Evolutionary conservation across 2,329 filamentous ascomycete species (phyloP).

Genomic region (Penicillium occitanis): DNA sequence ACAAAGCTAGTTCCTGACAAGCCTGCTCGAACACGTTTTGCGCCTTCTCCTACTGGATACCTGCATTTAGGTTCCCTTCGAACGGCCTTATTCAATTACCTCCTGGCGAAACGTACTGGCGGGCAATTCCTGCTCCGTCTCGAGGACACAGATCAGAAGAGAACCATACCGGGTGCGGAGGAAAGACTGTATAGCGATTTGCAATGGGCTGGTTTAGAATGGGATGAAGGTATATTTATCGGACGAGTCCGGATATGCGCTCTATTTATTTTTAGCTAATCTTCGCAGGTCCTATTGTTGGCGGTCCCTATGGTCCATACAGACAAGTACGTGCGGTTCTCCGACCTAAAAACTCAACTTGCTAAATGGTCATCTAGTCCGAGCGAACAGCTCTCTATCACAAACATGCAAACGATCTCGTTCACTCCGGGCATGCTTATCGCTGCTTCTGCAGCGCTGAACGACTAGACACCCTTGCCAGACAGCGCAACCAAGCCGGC

Average conservation of each 20-base stretch:
- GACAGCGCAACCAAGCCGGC: slow-evolving; percentile 60
- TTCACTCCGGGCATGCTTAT: slow-evolving; percentile 75
- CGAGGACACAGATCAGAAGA: slow-evolving; percentile 93
- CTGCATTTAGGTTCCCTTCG: slow-evolving; percentile 87
- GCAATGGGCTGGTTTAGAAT: slow-evolving; percentile 82
- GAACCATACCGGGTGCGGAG: slow-evolving; percentile 79
- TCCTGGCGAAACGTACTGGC: slow-evolving; percentile 81
- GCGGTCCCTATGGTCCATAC: slow-evolving; percentile 82
- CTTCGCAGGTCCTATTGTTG: slow-evolving; percentile 69
- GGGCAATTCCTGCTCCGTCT: slow-evolving; percentile 89
- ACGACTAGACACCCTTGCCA: slow-evolving; percentile 66
- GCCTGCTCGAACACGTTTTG: slow-evolving; percentile 80
- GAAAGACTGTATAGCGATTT: slow-evolving; percentile 74
- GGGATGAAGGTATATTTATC: slow-evolving; percentile 74
- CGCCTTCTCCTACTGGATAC: slow-evolving; percentile 91
- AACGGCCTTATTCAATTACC: slow-evolving; percentile 92
- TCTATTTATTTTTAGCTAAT: slow-evolving; percentile 17
- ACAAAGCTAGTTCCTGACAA: slow-evolving; percentile 46
- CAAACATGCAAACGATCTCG: slow-evolving; percentile 66
- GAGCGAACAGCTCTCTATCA: slow-evolving; percentile 73
- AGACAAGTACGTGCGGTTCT: slow-evolving; percentile 59
- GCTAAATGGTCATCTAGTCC: slow-evolving; percentile 56
- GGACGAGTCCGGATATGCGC: not conserved
- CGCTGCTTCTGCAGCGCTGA: slow-evolving; percentile 85
- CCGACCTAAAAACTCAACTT: not conserved